Conservation (phyloP, 2,329 filamentous ascomycete species). For the Aureobasidium sp. region DNA sequence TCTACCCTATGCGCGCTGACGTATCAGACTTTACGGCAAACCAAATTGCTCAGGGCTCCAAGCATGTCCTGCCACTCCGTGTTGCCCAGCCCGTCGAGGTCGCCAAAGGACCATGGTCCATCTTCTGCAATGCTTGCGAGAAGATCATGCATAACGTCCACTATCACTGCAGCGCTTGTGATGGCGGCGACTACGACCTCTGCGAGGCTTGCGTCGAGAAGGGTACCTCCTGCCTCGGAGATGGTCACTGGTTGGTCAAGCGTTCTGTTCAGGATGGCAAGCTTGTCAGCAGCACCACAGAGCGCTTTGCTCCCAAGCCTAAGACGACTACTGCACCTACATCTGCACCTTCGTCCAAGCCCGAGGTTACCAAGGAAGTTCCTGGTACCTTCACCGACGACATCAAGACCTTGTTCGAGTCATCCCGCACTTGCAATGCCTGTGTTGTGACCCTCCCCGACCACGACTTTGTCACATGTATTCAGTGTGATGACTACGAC, state of each 20-base stretch:
- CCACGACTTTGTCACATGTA: conserved; percentile 76
- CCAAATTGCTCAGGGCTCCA: conserved; percentile 7
- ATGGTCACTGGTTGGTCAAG: conserved; percentile 91
- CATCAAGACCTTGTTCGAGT: conserved; percentile 32
- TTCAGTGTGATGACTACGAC: conserved; percentile 79
- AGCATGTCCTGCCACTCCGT: background rate
- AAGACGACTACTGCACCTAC: conserved; percentile 27
- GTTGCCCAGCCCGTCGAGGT: conserved; percentile 20
- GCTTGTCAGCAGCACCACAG: conserved; percentile 77
- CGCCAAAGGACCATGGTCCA: conserved; percentile 53
- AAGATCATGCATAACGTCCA: conserved; percentile 69
- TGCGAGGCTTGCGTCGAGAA: conserved; percentile 70
- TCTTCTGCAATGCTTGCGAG: conserved; percentile 91
- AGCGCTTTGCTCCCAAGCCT: conserved; percentile 62
- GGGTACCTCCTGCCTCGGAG: conserved; percentile 68
- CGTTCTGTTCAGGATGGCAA: conserved; percentile 69
- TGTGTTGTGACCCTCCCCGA: conserved; percentile 62
- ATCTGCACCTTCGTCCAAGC: conserved; percentile 14
- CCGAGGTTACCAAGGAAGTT: conserved; percentile 29
- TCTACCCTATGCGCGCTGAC: background rate
- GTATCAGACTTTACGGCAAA: conserved; percentile 19
- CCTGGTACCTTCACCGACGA: conserved; percentile 39
- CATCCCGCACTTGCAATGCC: conserved; percentile 59
- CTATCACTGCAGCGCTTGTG: conserved; percentile 91
- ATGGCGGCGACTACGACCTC: conserved; percentile 88